These are phyloP conservation scores for Staphylotrichum longicolle DNA, from an alignment of 495 filamentous ascomycete genomes.

Conservation along the genomic window DNA sequence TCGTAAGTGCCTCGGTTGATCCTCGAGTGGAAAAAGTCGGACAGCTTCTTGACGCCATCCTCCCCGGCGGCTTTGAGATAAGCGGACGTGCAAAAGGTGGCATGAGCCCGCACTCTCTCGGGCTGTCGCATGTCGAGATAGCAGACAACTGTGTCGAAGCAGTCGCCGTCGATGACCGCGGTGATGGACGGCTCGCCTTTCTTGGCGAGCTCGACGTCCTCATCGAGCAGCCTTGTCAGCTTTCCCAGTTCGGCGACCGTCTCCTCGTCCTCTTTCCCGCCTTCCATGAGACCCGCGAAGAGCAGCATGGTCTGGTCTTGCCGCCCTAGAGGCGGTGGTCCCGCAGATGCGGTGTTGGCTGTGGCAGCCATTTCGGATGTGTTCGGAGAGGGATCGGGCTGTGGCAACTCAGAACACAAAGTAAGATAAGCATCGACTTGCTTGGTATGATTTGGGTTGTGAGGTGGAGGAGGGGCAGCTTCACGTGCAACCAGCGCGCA, in stretches of 20 bases:
- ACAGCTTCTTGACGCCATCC: constrained; percentile 61
- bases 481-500: too few species aligned
- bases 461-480: too few species aligned
- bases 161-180: constrained; percentile 69
- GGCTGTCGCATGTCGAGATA: constrained; percentile 75
- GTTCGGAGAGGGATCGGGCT: too few species aligned
- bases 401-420: too few species aligned
- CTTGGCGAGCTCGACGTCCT: constrained; percentile 41
- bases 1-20: constrained; percentile 53
- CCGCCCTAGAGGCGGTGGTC: constrained; percentile 22
- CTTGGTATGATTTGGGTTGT: too few species aligned
- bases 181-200: constrained; percentile 51
- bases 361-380: constrained; percentile 21
- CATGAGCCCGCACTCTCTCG: constrained; percentile 65
- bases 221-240: constrained; percentile 51
- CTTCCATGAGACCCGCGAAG: constrained; percentile 55
- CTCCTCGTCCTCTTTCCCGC: constrained; percentile 54
- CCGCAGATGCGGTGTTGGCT: constrained; percentile 12
- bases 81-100: constrained; percentile 70
- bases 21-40: constrained; percentile 59
- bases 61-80: constrained; percentile 75
- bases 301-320: constrained; percentile 52
- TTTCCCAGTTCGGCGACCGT: constrained; percentile 47
- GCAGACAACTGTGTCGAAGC: constrained; percentile 73
- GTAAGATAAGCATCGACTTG: too few species aligned